Base-by-base conservation (phyloP, 352 stramenopile genomes). In the Phytophthora parvispora region DNA sequence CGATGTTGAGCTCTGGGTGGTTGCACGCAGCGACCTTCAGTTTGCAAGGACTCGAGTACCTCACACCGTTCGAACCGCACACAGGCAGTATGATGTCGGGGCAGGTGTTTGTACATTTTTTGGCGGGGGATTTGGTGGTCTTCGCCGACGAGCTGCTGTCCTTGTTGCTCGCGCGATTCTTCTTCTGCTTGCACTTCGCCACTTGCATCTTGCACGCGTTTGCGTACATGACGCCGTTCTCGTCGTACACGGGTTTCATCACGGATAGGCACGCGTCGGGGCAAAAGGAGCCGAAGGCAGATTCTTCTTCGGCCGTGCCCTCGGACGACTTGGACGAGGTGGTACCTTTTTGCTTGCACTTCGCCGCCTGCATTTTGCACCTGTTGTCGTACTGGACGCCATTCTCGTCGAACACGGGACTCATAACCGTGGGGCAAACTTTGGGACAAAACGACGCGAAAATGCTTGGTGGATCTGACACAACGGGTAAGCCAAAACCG, bases 361-460 rank as follows among this genome's bases (percentile, higher is more conserved):
- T 43, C 15, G 36, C 36, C 15, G 36, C 36, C 36, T 22, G 36
- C 36, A 43, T 43, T 43, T 43, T 43, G 16, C 13, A 43, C 32
- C 9, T 40, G 32, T n/a, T 40, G 9, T 15, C 10, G 20, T 59
- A 59, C 36, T 9, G 16, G 10, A 51, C 45, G 9, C 59, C 59
- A 13, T 66, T 53, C 13, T 66, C 59, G 31, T 66, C 48, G 8
- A 5, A 25, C 32, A 66, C 48, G n/a, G 49, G 47, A 18, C 34
- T 52, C 24, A 24, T 6, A 34, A 55, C 10, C 20, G 32, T 15
- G 32, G 32, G 10, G 9, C 36, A 22, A 43, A 43, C 6, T 20
- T 53, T 29, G 25, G 52, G 32, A 22, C 52, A 60, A 38, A 43
- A 36, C 13, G 32, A 47, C 3, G 20, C 25, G 52, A 49, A 49